Evolutionary conservation across 306 rosid species (phyloP), one percentile per base, ranked within the genome.

Genomic region (Spatholobus suberectus): DNA sequence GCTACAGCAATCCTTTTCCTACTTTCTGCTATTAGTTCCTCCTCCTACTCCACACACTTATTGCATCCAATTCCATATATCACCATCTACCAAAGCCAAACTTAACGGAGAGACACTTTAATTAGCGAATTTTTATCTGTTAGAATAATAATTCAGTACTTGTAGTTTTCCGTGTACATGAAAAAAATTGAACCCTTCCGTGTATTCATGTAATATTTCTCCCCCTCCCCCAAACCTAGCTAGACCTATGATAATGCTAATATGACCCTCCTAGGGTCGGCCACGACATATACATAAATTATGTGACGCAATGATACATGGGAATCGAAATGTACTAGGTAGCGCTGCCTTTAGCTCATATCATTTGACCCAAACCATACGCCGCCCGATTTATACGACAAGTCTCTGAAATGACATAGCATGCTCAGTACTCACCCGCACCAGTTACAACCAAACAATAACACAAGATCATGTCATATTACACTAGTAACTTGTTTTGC

Each of bases 71-170:
- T 79, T 66, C 77, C 73, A 65, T 20, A 34, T n/a, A 57, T 74
- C 87, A 68, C 87, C 40, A 70, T 76, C 85, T 47, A 7, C 51
- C 88, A 87, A 77, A 87, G 73, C 82, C 87, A 76, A 52, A 24
- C 55, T 70, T 79, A 72, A 70, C 21, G 43, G 80, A 17, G 13
- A 37, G 38, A 20, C 81, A 80, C 62, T 67, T 74, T 49, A 2
- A 66, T 66, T 14, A 0, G 8, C 54, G 4, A 37, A 4, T 35
- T 21, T 67, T 84, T 66, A 73, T 57, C 21, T 32, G 3, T 83
- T 10, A 20, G 1, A 21, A 69, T 80, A 52, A 78, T 20, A 52
- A 79, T 40, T 38, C 35, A 54, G 3, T 67, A 11, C 59, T 84
- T 74, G 82, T 34, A 43, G 18, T 75, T 74, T 74, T 84, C 81